phyloP scores from a whole-genome alignment of 768 basidiomycete species.

The Mycena capillaripes region DNA sequence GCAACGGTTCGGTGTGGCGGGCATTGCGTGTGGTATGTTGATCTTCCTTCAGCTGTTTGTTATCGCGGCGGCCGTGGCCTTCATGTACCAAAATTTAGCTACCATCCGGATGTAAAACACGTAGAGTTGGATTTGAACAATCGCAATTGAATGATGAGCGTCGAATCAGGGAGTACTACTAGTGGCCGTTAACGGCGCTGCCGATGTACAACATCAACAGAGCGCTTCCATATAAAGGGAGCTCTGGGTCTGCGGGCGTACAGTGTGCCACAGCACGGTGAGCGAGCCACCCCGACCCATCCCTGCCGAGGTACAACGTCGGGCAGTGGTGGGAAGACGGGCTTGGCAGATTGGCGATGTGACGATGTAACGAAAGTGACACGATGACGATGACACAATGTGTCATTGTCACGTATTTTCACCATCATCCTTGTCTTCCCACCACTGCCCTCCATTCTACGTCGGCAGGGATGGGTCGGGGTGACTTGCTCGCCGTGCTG shows the following conservation, averaged over 20 bases:
- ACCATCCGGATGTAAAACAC: slow-evolving; percentile 3
- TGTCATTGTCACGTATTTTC: neutral
- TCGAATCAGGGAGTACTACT: neutral
- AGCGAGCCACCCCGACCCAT: too few relatives aligned
- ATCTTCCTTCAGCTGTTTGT: slow-evolving; percentile 24
- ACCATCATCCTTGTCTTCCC: neutral
- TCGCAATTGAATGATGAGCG: neutral
- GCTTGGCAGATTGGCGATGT: neutral
- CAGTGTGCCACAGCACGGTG: slow-evolving; percentile 10
- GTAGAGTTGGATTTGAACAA: slow-evolving; percentile 1
- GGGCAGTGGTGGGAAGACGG: neutral
- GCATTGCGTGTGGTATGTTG: slow-evolving; percentile 10
- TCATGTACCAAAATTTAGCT: slow-evolving; percentile 13
- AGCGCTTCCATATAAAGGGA: neutral
- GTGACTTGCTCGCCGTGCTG: slow-evolving; percentile 15
- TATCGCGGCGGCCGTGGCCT: slow-evolving; percentile 7
- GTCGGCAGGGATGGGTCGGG: slow-evolving; percentile 15
- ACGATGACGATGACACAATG: neutral
- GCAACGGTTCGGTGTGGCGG: slow-evolving; percentile 13
- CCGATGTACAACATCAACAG: slow-evolving; percentile 30
- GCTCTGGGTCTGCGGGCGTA: slow-evolving; percentile 16
- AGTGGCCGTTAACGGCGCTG: slow-evolving; percentile 8
- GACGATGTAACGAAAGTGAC: neutral
- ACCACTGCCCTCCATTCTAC: slow-evolving; percentile 26
- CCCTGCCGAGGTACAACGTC: slow-evolving; percentile 30